Evolutionary conservation across 1,139 yeast genomes (phyloP).

Genomic region (Geotrichum aggregatum): DNA sequence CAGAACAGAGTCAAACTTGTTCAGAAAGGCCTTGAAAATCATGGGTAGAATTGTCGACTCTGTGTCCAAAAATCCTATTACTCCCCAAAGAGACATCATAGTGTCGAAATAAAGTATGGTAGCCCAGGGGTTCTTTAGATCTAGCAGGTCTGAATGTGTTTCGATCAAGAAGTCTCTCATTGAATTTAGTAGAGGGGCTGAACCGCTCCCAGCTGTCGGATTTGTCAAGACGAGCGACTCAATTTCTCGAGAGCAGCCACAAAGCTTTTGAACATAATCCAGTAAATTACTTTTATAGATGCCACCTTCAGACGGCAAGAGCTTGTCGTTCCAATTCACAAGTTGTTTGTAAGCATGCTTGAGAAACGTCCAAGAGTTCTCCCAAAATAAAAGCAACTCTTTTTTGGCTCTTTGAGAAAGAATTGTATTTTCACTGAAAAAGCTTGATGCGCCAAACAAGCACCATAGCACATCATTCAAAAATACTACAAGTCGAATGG

Average conservation of each 20-base stretch:
- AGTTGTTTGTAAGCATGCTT: neutral
- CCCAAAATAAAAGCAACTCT: conserved; percentile 6
- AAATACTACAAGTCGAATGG: neutral
- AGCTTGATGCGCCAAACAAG: neutral
- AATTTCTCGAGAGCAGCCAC: neutral
- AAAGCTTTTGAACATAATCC: neutral
- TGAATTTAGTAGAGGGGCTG: too few relatives aligned
- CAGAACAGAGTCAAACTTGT: too few relatives aligned
- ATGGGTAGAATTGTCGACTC: neutral
- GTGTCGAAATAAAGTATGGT: neutral
- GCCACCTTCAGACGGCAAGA: too few relatives aligned
- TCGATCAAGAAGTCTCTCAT: too few relatives aligned
- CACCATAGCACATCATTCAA: neutral
- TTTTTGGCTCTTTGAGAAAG: too few relatives aligned
- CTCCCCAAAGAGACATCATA: neutral
- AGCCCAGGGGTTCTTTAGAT: too few relatives aligned
- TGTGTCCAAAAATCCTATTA: neutral
- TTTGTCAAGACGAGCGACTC: neutral
- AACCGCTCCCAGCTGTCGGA: neutral
- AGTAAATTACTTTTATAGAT: neutral
- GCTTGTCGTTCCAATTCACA: neutral
- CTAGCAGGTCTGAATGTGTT: too few relatives aligned
- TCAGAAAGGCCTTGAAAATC: too few relatives aligned
- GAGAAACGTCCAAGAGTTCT: conserved; percentile 4
- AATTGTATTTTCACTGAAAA: neutral